A percentile compares a stretch with the other conserved stretches of the same genome.
phyloP scores from a whole-genome alignment of 1,139 yeast genomes.

The Hemisphaericaspora xylofermentans region DNA sequence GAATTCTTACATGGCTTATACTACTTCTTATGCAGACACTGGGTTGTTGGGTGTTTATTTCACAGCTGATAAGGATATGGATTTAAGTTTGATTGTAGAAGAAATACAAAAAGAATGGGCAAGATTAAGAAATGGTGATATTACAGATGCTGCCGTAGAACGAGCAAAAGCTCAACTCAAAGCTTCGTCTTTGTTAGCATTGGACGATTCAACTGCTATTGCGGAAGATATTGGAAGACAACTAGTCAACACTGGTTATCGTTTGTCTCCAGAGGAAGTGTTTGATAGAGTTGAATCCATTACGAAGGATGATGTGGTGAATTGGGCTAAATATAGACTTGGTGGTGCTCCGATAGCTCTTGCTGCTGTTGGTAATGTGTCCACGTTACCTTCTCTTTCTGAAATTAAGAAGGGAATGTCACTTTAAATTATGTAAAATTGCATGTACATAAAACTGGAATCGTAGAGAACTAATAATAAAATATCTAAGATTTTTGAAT shows the following conservation, averaged over 20 bases:
- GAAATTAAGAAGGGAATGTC: conserved; percentile 47
- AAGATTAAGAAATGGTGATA: conserved; percentile 71
- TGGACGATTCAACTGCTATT: conserved; percentile 93
- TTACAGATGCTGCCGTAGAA: conserved; percentile 84
- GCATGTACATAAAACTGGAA: conserved; percentile 5
- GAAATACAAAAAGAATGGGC: conserved; percentile 88
- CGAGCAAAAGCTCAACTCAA: conserved; percentile 93
- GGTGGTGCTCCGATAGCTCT: conserved; percentile 80
- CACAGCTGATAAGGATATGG: conserved; percentile 71
- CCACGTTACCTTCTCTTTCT: conserved; percentile 57
- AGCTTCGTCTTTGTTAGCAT: conserved; percentile 82
- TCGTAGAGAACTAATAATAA: neutral
- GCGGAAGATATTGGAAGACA: conserved; percentile 99
- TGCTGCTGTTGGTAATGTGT: conserved; percentile 85
- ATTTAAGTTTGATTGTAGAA: conserved; percentile 65
- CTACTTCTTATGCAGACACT: conserved; percentile 95
- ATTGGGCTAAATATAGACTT: conserved; percentile 86
- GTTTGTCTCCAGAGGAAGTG: conserved; percentile 89
- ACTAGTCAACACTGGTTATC: conserved; percentile 87
- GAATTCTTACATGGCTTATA: conserved; percentile 92
- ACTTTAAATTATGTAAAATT: conserved; percentile 12
- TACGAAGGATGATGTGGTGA: conserved; percentile 73
- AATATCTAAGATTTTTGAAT: conserved; percentile 11
- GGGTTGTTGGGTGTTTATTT: conserved; percentile 97
- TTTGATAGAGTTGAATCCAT: conserved; percentile 81